Evolutionary conservation across 768 basidiomycete species (phyloP).

Genomic region (Suillus placidus): DNA sequence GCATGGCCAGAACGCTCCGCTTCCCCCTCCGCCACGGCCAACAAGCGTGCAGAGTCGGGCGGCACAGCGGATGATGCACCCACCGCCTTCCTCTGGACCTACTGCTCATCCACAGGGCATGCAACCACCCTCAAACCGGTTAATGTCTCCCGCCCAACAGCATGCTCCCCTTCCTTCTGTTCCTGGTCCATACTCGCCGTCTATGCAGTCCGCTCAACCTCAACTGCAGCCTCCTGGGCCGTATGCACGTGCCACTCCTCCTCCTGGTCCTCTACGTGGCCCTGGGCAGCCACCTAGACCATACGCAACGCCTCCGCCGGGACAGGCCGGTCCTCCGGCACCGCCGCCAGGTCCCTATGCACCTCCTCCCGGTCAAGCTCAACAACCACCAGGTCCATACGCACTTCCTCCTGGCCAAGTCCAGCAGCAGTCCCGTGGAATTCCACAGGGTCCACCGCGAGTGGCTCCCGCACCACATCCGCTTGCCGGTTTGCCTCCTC

Average conservation of each 20-base stretch:
- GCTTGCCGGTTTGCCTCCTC: conserved; percentile 28
- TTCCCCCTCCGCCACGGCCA: conserved; percentile 59
- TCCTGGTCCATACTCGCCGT: conserved; percentile 35
- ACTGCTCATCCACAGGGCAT: conserved; percentile 34
- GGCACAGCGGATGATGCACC: conserved; percentile 34
- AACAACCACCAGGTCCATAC: conserved; percentile 31
- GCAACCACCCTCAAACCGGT: conserved; percentile 44
- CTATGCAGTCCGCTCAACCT: conserved; percentile 27
- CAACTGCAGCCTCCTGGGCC: conserved; percentile 36
- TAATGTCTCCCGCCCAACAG: conserved; percentile 51
- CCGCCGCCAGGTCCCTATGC: conserved; percentile 28
- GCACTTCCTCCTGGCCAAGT: conserved; percentile 32
- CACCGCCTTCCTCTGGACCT: conserved; percentile 38
- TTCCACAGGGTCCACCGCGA: conserved; percentile 29
- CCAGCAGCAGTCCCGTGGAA: conserved; percentile 31
- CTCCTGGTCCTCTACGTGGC: conserved; percentile 34
- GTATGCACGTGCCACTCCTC: conserved; percentile 45
- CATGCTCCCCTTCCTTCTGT: conserved; percentile 40
- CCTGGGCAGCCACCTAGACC: conserved; percentile 33
- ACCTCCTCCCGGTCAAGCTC: conserved; percentile 15
- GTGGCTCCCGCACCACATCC: conserved; percentile 33
- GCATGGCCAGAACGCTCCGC: conserved; percentile 28
- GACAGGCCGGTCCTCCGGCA: conserved; percentile 18
- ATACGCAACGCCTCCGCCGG: conserved; percentile 24
- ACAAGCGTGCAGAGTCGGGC: conserved; percentile 44